A percentile compares a stretch with the other conserved stretches of the same genome.
Evolutionary conservation across 768 basidiomycete species (phyloP).

Genomic region (Kwoniella shandongensis): DNA sequence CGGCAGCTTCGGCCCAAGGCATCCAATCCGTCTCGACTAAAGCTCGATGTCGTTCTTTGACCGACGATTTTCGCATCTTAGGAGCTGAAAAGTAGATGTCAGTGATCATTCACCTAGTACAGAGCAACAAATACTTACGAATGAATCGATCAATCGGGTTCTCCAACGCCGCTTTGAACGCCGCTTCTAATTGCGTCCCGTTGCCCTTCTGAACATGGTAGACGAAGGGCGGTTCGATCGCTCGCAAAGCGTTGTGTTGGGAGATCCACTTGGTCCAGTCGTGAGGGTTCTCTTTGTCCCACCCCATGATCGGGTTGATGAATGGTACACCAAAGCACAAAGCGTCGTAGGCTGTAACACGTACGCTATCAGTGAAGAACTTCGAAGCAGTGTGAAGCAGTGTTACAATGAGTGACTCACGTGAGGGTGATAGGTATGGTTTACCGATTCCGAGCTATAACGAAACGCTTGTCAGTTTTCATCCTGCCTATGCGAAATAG

Average conservation of each 20-base stretch:
- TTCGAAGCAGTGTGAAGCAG: neutral
- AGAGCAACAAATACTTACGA: too few relatives aligned
- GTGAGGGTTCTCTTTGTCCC: slow-evolving; percentile 34
- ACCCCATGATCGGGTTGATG: slow-evolving; percentile 45
- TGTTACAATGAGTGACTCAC: slow-evolving; percentile 11
- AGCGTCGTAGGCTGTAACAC: slow-evolving; percentile 28
- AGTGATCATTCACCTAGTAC: neutral
- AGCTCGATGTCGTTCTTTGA: slow-evolving; percentile 15
- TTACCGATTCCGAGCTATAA: slow-evolving; percentile 24
- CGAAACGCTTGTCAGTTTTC: neutral
- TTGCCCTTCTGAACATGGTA: slow-evolving; percentile 39
- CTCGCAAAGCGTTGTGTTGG: slow-evolving; percentile 38
- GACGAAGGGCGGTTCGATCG: slow-evolving; percentile 36
- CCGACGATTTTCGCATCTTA: slow-evolving; percentile 17
- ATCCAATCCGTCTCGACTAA: slow-evolving; percentile 29
- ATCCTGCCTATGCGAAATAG: neutral
- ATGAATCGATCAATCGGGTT: slow-evolving; percentile 32
- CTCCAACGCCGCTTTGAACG: slow-evolving; percentile 22
- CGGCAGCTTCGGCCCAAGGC: slow-evolving; percentile 8
- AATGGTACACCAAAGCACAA: slow-evolving; percentile 45
- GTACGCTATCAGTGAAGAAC: neutral
- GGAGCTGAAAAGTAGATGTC: slow-evolving; percentile 8
- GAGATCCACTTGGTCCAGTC: slow-evolving; percentile 37
- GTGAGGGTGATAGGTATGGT: slow-evolving; percentile 24
- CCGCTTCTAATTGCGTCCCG: slow-evolving; percentile 17